Evolutionary conservation across 768 basidiomycete species (phyloP), one percentile per base, ranked within the genome.

Genomic region (Boletus edulis): DNA sequence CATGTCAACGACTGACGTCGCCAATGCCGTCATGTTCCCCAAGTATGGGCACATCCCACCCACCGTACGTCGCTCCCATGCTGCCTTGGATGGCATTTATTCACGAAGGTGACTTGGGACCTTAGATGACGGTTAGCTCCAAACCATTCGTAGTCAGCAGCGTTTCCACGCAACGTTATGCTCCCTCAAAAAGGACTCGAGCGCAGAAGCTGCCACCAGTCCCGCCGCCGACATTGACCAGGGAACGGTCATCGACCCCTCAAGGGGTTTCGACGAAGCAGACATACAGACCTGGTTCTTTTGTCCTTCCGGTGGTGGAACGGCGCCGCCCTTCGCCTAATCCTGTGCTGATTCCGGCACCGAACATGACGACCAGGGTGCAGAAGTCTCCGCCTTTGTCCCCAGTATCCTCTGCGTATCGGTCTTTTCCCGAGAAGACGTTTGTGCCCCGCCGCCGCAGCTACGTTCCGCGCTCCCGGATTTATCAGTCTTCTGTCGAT

Each of bases 91-190:
- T 27, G 14, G 1, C 2, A 17, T 17, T 24, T 14, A 6, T 34
- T 35, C 15, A 32, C 13, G 24, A 24, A 24, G 24, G 24, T 24
- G 24, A 24, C 29, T 29, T 38, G 12, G 4, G 15, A 11, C 17
- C 7, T 6, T 37, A 54, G 51, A 14, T 11, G 42, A 39, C 20
- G 52, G 22, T 34, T 15, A 37, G 11, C 8, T 15, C 18, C 4
- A 58, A 11, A 24, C 51, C 55, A 5, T 64, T 65, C 17, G 59
- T 62, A 18, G 59, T 63, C 7, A 18, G 27, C 9, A 47, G 50
- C 13, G 3, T 56, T 2, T 24, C 34, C 29, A 45, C 50, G 15
- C 49, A 55, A 18, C 43, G 60, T 5, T 42, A 49, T 7, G 42
- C 40, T 14, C 37, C 39, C 11, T 18, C 49, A 3, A 55, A 17